Conservation (phyloP, 495 filamentous ascomycete genomes). For the Penicillium cataractarum region DNA sequence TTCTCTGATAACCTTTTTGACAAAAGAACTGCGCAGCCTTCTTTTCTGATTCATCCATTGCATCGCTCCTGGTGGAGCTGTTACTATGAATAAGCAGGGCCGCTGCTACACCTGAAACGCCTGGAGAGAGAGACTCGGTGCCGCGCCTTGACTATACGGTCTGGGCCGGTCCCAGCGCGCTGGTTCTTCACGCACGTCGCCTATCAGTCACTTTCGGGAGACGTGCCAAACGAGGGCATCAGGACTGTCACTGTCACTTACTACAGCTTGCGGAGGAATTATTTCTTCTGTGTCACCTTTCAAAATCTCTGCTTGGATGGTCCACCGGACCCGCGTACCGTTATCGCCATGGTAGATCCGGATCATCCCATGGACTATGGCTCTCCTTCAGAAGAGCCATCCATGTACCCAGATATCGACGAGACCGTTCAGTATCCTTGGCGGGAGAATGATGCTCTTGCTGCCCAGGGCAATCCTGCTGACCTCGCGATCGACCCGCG, state of each 20-base stretch:
- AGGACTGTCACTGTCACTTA: too few species aligned
- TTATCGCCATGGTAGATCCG: conserved; percentile 23
- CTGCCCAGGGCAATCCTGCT: conserved; percentile 19
- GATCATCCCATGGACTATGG: conserved; percentile 23
- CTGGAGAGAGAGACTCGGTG: conserved; percentile 11
- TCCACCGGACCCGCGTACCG: background rate
- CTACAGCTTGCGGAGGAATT: background rate
- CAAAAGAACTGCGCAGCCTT: background rate
- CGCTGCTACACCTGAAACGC: conserved; percentile 26
- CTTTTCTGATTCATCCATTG: conserved; percentile 16
- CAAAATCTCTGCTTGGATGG: conserved; percentile 6
- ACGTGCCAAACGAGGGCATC: background rate
- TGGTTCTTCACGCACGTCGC: conserved; percentile 14
- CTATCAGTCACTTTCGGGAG: conserved; percentile 11
- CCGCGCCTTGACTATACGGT: conserved; percentile 20
- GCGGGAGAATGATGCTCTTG: conserved; percentile 30
- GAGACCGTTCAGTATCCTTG: conserved; percentile 42
- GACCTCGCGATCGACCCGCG: conserved; percentile 45
- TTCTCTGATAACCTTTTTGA: background rate
- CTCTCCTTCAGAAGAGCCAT: conserved; percentile 23
- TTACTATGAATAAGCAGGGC: conserved; percentile 31
- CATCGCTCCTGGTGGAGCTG: conserved; percentile 22
- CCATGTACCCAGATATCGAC: conserved; percentile 44
- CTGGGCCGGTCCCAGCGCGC: conserved; percentile 25
- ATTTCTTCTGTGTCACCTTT: background rate